Percentiles rank a stretch among this genome's conserved stretches.
These are phyloP conservation scores for Eudorina sp. DNA, from an alignment of 139 green algal species.

Conservation along the genomic window DNA sequence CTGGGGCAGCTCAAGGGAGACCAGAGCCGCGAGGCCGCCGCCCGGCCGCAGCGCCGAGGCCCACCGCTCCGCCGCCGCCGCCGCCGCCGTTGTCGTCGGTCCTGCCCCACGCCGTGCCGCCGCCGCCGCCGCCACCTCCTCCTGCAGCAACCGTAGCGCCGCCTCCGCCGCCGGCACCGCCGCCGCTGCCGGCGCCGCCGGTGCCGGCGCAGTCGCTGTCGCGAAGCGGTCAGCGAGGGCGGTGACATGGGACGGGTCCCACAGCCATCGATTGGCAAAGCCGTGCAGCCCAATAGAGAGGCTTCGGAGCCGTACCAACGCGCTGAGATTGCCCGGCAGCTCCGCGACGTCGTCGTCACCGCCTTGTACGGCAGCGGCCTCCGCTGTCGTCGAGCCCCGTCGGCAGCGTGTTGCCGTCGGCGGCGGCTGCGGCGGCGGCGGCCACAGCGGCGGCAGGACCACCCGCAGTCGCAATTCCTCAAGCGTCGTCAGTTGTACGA, in stretches of 20 bases:
- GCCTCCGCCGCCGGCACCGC: background rate
- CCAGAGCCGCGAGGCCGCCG: background rate
- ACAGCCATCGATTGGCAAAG: background rate
- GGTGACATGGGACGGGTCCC: no score
- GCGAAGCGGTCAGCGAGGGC: no score
- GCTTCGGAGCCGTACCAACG: background rate
- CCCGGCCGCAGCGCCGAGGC: background rate
- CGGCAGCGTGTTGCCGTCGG: no score
- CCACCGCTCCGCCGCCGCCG: background rate
- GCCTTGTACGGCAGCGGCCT: no score
- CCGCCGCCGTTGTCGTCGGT: background rate
- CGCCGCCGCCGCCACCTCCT: background rate
- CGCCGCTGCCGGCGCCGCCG: background rate
- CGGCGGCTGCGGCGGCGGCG: background rate
- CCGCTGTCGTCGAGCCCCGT: no score
- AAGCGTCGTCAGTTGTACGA: background rate
- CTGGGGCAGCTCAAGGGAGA: background rate
- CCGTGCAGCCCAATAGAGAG: background rate
- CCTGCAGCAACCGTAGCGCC: background rate
- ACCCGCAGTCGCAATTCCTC: slow-evolving; percentile 3
- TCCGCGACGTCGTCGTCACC: background rate
- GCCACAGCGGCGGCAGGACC: background rate
- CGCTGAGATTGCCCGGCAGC: background rate
- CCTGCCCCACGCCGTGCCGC: background rate
- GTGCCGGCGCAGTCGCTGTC: background rate